phyloP scores from a whole-genome alignment of 768 basidiomycete species.

The Lactarius psammicola region DNA sequence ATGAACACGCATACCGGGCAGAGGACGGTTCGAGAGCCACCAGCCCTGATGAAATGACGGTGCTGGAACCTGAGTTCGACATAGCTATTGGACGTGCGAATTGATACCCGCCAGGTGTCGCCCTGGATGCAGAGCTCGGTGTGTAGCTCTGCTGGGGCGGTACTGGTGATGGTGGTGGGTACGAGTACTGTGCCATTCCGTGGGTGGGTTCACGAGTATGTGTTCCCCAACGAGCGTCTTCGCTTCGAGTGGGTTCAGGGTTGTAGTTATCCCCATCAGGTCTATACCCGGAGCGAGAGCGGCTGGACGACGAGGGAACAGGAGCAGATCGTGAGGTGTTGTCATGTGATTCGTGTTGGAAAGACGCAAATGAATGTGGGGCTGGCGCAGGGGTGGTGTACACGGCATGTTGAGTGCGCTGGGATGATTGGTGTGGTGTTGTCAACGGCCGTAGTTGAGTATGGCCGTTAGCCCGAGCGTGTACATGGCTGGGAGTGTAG shows the following conservation, averaged over 20 bases:
- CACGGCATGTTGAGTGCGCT: constrained; percentile 9
- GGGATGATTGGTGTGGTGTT: constrained; percentile 13
- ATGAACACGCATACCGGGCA: constrained; percentile 70
- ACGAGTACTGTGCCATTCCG: constrained; percentile 10
- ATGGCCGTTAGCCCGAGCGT: constrained; percentile 10
- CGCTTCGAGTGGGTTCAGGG: constrained; percentile 6
- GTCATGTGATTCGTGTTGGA: constrained; percentile 10
- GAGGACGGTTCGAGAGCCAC: constrained; percentile 33
- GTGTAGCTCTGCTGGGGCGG: constrained; percentile 10
- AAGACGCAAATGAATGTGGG: constrained; percentile 13
- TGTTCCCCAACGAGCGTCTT: neutral
- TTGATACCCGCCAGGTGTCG: constrained; percentile 4
- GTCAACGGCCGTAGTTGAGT: constrained; percentile 20
- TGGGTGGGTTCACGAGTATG: neutral
- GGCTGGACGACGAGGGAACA: neutral
- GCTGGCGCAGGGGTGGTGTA: constrained; percentile 8
- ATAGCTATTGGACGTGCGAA: constrained; percentile 17
- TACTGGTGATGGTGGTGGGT: constrained; percentile 12
- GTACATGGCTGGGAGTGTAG: constrained; percentile 20
- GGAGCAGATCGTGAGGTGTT: constrained; percentile 6
- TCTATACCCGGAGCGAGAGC: constrained; percentile 8
- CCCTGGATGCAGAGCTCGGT: constrained; percentile 10
- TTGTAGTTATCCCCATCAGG: neutral
- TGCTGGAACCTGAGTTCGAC: constrained; percentile 3
- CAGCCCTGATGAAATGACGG: constrained; percentile 10